These are phyloP conservation scores for Clarireedia sp. DNA, from an alignment of 2,329 filamentous ascomycete genomes.

Conservation along the genomic window DNA sequence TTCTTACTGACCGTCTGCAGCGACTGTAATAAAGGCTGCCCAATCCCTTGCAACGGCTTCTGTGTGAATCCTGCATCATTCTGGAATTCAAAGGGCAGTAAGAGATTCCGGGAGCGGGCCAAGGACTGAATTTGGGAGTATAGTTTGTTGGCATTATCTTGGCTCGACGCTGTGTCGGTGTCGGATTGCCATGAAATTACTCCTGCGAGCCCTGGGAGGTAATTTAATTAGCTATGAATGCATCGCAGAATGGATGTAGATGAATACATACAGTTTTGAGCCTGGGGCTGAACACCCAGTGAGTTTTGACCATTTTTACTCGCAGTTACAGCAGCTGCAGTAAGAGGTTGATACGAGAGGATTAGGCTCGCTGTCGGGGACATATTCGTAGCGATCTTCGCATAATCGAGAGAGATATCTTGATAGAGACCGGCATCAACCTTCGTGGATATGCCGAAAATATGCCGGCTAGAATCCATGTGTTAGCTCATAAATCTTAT, in stretches of 20 bases:
- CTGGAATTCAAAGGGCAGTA: background rate
- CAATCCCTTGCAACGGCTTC: background rate
- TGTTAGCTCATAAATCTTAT: background rate
- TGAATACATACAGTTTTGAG: background rate
- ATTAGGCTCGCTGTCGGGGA: background rate
- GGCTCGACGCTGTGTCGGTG: background rate
- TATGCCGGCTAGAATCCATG: background rate
- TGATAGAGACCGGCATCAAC: background rate
- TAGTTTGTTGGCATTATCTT: background rate
- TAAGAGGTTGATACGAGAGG: background rate
- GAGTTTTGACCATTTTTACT: background rate
- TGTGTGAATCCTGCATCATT: background rate
- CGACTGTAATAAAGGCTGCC: background rate
- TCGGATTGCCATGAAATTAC: background rate
- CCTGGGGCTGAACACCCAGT: background rate
- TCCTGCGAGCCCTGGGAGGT: background rate
- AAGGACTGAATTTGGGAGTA: background rate
- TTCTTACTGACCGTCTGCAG: background rate
- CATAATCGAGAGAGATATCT: background rate
- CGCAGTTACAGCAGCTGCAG: background rate
- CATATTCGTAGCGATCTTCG: background rate
- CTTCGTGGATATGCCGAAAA: background rate
- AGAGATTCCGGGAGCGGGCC: background rate
- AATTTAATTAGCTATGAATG: background rate
- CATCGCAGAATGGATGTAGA: background rate